These are phyloP conservation scores for Amoeboradix gromovi DNA, from an alignment of 371 early-diverging fungal genomes.

Conservation along the genomic window DNA sequence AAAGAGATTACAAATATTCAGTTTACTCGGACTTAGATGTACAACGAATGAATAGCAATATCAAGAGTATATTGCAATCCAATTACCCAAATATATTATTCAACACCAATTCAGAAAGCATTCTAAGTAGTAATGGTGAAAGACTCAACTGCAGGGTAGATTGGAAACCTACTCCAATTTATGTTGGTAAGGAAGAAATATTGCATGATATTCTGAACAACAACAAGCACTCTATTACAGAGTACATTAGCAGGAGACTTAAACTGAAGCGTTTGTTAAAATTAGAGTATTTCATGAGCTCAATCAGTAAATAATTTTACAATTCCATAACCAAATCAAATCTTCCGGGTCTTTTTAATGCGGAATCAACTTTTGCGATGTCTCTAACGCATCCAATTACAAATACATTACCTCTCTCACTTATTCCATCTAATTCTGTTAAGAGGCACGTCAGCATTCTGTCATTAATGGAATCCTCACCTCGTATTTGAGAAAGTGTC, in stretches of 20 bases:
- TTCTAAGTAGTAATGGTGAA: not conserved
- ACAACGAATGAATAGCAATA: not conserved
- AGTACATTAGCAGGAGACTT: not conserved
- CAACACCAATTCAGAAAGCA: not conserved
- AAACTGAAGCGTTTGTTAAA: not conserved
- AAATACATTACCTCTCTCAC: not conserved
- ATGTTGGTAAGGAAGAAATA: not conserved
- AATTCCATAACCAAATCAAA: not conserved
- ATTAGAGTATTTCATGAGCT: not conserved
- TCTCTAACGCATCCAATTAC: not conserved
- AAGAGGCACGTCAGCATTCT: not conserved
- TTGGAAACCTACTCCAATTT: not conserved
- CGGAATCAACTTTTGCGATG: not conserved
- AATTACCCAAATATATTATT: not conserved
- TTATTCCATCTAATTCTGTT: not conserved
- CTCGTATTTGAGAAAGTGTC: conserved; percentile 15
- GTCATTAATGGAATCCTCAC: not conserved
- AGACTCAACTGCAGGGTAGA: not conserved
- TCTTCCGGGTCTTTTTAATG: not conserved
- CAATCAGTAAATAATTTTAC: not conserved
- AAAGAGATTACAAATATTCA: not conserved
- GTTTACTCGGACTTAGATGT: not conserved
- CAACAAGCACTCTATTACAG: not conserved
- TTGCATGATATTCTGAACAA: not conserved
- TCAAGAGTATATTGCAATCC: not conserved